Evolutionary conservation across 2,329 filamentous ascomycete species (phyloP).

Genomic region (Westerdykella sp.): DNA sequence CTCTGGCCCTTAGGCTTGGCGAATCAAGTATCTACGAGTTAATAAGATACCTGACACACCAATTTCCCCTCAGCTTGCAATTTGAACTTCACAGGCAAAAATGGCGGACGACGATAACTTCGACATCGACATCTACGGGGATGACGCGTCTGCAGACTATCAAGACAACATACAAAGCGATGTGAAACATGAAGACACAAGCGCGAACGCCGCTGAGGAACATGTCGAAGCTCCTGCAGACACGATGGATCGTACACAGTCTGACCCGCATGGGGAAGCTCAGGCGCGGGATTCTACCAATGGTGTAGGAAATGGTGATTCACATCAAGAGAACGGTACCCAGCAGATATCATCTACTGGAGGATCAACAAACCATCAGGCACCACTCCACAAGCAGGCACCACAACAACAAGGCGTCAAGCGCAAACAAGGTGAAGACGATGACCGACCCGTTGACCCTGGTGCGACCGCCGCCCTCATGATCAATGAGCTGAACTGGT

Average conservation of each 20-base stretch:
- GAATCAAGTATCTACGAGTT: slow-evolving; percentile 36
- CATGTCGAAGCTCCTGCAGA: slow-evolving; percentile 14
- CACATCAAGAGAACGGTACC: slow-evolving; percentile 25
- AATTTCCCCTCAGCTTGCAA: slow-evolving; percentile 5
- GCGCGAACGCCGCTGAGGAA: slow-evolving; percentile 29
- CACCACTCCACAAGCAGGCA: slow-evolving; percentile 37
- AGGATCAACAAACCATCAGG: slow-evolving; percentile 32
- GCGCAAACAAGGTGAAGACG: slow-evolving; percentile 52
- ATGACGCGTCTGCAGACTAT: slow-evolving; percentile 42
- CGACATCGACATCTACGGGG: slow-evolving; percentile 65
- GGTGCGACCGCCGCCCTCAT: slow-evolving; percentile 66
- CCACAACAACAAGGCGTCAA: slow-evolving; percentile 54
- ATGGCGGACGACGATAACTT: slow-evolving; percentile 61
- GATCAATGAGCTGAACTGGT: slow-evolving; percentile 90
- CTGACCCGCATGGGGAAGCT: slow-evolving; percentile 8
- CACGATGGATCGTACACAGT: slow-evolving; percentile 8
- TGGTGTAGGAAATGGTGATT: slow-evolving; percentile 5
- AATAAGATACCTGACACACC: slow-evolving; percentile 28
- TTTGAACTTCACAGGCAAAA: slow-evolving; percentile 16
- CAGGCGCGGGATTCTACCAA: slow-evolving; percentile 15
- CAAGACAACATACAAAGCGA: slow-evolving; percentile 22
- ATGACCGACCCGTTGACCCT: slow-evolving; percentile 51
- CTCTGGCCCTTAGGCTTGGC: slow-evolving; percentile 31
- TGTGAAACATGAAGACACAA: slow-evolving; percentile 18
- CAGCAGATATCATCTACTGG: slow-evolving; percentile 42